phyloP scores from a whole-genome alignment of 345 rosid species.

The Triadica sebifera region DNA sequence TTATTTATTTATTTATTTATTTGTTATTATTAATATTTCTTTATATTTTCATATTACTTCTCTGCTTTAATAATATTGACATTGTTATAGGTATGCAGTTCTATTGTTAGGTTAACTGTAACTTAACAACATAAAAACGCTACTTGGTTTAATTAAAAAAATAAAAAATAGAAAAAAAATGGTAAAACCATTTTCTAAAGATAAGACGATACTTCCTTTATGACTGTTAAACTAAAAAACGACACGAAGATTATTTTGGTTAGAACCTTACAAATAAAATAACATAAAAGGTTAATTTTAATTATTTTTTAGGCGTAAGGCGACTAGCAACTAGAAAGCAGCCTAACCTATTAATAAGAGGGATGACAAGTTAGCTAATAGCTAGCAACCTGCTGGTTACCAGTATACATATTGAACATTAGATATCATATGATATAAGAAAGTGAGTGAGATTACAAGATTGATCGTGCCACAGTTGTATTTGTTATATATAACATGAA shows the following conservation, averaged over 20 bases:
- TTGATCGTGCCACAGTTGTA: background rate
- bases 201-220: too few species aligned
- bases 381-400: conserved; percentile 15
- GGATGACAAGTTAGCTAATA: background rate
- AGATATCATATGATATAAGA: background rate
- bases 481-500: background rate
- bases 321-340: background rate
- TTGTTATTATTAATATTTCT: too few species aligned
- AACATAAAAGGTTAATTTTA: too few species aligned
- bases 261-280: too few species aligned
- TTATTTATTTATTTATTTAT: background rate
- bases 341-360: background rate
- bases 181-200: too few species aligned
- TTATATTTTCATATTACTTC: background rate
- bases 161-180: too few species aligned
- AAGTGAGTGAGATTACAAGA: conserved; percentile 6
- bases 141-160: conserved; percentile 2
- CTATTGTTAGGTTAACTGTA: conserved; percentile 44
- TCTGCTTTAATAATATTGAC: background rate
- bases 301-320: too few species aligned
- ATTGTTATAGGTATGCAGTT: conserved; percentile 17
- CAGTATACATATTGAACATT: conserved; percentile 11
- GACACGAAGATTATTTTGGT: background rate
- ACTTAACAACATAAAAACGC: conserved; percentile 27
- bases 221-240: background rate